These are phyloP conservation scores for Cyclocybe aegerita DNA, from an alignment of 768 basidiomycete species.

Conservation along the genomic window DNA sequence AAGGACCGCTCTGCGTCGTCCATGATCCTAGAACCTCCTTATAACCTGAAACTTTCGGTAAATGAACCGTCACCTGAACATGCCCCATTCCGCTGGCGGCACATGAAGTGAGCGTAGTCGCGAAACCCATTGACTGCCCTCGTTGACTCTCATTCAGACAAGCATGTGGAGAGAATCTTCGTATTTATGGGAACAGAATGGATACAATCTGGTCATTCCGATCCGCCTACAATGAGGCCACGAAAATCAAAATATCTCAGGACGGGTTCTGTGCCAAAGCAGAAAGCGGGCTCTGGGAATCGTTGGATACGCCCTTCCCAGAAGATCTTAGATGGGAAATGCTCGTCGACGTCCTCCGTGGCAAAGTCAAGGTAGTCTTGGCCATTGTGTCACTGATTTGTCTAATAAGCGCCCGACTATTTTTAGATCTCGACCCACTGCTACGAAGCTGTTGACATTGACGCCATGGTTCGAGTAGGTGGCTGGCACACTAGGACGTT, in stretches of 20 bases:
- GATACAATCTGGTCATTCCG: slow-evolving; percentile 80
- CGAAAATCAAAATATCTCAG: slow-evolving; percentile 64
- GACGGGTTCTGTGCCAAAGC: slow-evolving; percentile 70
- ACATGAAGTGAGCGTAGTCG: slow-evolving; percentile 63
- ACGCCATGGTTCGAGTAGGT: slow-evolving; percentile 64
- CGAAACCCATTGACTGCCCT: background rate
- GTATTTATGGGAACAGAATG: slow-evolving; percentile 61
- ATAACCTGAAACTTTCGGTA: slow-evolving; percentile 41
- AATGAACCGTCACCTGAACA: slow-evolving; percentile 39
- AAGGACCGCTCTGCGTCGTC: slow-evolving; percentile 72
- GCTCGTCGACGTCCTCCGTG: slow-evolving; percentile 80
- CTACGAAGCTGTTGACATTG: slow-evolving; percentile 73
- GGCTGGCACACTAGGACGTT: background rate
- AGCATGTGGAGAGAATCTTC: slow-evolving; percentile 58
- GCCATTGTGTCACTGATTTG: background rate
- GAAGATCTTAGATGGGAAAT: slow-evolving; percentile 73
- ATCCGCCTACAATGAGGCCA: slow-evolving; percentile 76
- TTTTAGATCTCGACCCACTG: slow-evolving; percentile 63
- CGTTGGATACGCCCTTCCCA: slow-evolving; percentile 52
- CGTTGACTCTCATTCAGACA: slow-evolving; percentile 36
- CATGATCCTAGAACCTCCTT: slow-evolving; percentile 85
- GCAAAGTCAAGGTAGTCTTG: slow-evolving; percentile 70
- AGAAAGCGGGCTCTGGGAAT: slow-evolving; percentile 46
- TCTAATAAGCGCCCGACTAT: background rate
- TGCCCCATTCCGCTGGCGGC: slow-evolving; percentile 64